Evolutionary conservation across 768 basidiomycete species (phyloP), one percentile per base, ranked within the genome.

Genomic region (Daedaleopsis sinensis): DNA sequence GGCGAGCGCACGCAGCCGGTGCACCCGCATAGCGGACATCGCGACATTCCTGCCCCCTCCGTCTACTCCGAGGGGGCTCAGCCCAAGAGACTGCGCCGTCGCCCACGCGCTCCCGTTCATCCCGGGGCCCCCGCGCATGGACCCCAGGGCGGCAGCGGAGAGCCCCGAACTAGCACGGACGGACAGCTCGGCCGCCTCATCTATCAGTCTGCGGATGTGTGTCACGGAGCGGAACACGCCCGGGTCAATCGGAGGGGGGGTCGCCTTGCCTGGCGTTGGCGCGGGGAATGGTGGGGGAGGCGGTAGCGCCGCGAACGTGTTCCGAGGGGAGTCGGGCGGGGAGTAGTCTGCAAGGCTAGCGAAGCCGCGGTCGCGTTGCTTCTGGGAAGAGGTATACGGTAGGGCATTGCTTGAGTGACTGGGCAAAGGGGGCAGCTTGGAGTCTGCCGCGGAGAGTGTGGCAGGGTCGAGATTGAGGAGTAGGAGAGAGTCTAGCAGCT

Each of bases 201-300:
- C 94, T 63, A 96, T 92, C 39, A 94, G 84, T 54, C 86, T 78
- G 21, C 94, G 85, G 56, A 96, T 93, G 27, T 82, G 77, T 0
- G 84, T 79, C 23, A 94, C 87, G 51, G 84, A 89, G 21, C 86
- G 85, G 66, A 96, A 93, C 1, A 93, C 91, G 43, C 91, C 93
- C 0, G 93, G 92, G 68, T 95, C 94, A 54, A 96, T 92, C 13
- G 93, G 94, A 0, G 93, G 92, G 0, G 94, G 94, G 0, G 86
- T 83, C 2, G 89, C 83, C 61, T 86, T 89, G 4, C 87, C 87
- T 5, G 87, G 81, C 51, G 81, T 82, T 1, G 84, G 81, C 12
- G 79, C 63, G 16, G 84, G 86, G 53, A 87, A 77, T 2, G 80
- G 77, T 38, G 82, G 78, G 16, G 79, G 69, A 0, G 75, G 65